Percentiles rank a stretch among this genome's conserved stretches.
phyloP scores from a whole-genome alignment of 352 stramenopile species.

The Phytophthora ramorum region DNA sequence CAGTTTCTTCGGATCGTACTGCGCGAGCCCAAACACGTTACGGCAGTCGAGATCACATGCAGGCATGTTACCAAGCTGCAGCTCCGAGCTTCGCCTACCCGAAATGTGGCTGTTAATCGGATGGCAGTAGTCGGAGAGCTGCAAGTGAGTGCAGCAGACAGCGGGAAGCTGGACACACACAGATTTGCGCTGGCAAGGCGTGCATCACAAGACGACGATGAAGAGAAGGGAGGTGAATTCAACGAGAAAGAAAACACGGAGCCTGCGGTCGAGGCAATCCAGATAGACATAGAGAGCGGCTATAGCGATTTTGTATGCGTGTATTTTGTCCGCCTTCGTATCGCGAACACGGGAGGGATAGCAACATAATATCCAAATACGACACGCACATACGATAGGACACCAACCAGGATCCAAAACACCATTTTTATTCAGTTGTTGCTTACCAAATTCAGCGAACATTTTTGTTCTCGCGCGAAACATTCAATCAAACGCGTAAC shows the following conservation, averaged over 20 bases:
- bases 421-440: constrained; percentile 2
- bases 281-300: constrained; percentile 74
- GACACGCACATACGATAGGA: not conserved
- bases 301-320: constrained; percentile 75
- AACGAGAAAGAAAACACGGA: constrained; percentile 14
- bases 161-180: constrained; percentile 62
- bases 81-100: constrained; percentile 49
- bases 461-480: not conserved
- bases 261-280: constrained; percentile 52
- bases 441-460: too few species aligned
- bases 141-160: constrained; percentile 48
- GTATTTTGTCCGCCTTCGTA: constrained; percentile 60
- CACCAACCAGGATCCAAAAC: not conserved
- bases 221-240: constrained; percentile 15
- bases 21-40: constrained; percentile 62
- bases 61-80: constrained; percentile 67
- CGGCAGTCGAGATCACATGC: constrained; percentile 73
- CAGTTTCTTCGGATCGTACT: constrained; percentile 75
- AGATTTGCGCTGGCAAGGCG: constrained; percentile 40
- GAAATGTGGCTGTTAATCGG: constrained; percentile 34
- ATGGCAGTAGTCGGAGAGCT: constrained; percentile 44
- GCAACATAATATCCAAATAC: constrained; percentile 20
- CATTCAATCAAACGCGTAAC: not conserved
- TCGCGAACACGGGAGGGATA: constrained; percentile 30
- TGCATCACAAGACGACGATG: constrained; percentile 5